Evolutionary conservation across 1,284 basidiomycete species (phyloP), one percentile per base, ranked within the genome.

Genomic region (Schizophyllum amplum): DNA sequence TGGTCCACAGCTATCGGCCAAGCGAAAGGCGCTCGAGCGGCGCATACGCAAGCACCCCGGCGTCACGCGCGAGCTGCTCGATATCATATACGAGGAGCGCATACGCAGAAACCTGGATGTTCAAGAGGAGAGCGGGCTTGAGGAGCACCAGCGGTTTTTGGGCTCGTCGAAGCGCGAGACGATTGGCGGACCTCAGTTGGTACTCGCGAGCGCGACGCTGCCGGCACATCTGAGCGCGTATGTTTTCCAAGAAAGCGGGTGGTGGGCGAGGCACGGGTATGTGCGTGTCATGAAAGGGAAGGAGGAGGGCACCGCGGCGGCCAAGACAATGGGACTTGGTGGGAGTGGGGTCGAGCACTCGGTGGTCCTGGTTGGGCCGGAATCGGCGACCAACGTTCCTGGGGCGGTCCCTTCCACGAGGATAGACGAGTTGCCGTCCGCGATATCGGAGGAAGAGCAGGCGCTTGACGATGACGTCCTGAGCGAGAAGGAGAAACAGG

Each of bases 171-270:
- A 22, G 5, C 4, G 21, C 13, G 21, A 24, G 22, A 22, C 48
- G 3, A 50, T 21, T 20, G 21, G 48, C 13, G 48, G 69, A 27
- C 82, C 83, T 2, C 87, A 88, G 66, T 68, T 90, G 56, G 70
- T 90, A 25, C 66, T 87, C 64, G 76, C 84, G 52, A 88, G 86
- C 64, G 87, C 87, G 26, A 90, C 87, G 13, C 70, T 90, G 57
- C 74, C 79, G 54, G 72, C 71, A 51, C 78, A 79, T 57, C 72
- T 88, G 55, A 75, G 77, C 63, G 69, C 77, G 54, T 77, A 79
- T 65, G 74, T 77, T 55, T 82, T 70, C 65, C 67, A 69, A 24
- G 73, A 79, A 56, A 82, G 76, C 62, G 79, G 79, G 11, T 86
- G 84, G 82, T 63, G 86, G 57, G 72, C 72, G 60, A 71, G 67